phyloP scores from a whole-genome alignment of 148 eudicot genomes.

The Camellia sinensis region DNA sequence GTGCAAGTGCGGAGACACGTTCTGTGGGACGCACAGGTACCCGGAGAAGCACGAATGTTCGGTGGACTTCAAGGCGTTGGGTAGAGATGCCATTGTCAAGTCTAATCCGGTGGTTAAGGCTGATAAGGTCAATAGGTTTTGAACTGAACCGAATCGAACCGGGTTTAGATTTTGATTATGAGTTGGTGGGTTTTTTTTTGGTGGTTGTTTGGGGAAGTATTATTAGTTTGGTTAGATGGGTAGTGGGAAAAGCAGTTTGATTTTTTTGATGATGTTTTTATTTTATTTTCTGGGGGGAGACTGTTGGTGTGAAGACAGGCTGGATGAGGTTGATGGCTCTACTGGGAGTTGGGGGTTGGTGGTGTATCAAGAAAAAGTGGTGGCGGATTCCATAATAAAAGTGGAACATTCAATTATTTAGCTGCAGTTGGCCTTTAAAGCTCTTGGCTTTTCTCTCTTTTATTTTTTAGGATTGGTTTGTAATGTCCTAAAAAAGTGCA shows the following conservation, averaged over 20 bases:
- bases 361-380: background rate
- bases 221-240: background rate
- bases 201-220: background rate
- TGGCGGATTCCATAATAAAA: background rate
- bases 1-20: slow-evolving; percentile 55
- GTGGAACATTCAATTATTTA: background rate
- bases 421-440: background rate
- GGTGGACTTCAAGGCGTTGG: slow-evolving; percentile 49
- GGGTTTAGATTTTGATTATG: background rate
- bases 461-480: too few species aligned
- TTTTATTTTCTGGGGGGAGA: background rate
- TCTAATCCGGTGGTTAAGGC: slow-evolving; percentile 59
- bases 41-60: slow-evolving; percentile 53
- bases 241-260: background rate
- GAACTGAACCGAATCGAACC: background rate
- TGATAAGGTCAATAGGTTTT: slow-evolving; percentile 52
- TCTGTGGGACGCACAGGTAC: slow-evolving; percentile 58
- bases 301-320: background rate
- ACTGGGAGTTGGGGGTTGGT: too few species aligned
- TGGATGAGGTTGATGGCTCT: background rate
- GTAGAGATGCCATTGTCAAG: slow-evolving; percentile 35
- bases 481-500: too few species aligned
- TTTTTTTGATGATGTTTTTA: background rate
- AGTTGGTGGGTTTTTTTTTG: background rate
- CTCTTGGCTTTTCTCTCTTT: background rate